Percentiles rank a stretch among this genome's conserved stretches.
Evolutionary conservation across 306 rosid species (phyloP).

Genomic region (Prunus campanulata): DNA sequence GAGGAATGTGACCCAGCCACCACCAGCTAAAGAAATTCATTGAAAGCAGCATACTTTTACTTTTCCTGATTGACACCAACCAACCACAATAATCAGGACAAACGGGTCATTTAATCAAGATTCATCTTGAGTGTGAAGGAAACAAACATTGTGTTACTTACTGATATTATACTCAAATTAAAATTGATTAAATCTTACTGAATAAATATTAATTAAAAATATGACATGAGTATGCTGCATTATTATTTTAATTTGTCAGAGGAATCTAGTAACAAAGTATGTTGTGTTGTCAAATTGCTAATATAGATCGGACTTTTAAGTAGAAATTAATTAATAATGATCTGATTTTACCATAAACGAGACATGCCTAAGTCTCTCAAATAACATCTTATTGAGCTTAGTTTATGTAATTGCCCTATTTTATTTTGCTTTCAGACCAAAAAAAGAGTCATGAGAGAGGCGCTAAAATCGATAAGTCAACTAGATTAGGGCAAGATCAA

Average conservation of each 20-base stretch:
- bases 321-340: neutral
- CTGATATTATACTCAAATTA: too few species aligned
- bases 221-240: neutral
- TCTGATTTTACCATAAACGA: too few species aligned
- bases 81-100: neutral
- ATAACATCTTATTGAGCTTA: too few species aligned
- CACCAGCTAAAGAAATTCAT: slow-evolving; percentile 5
- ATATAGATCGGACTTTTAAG: neutral
- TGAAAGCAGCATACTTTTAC: slow-evolving; percentile 13
- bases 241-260: neutral
- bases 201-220: neutral
- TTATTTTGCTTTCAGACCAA: too few species aligned
- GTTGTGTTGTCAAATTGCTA: neutral
- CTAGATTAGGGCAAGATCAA: neutral
- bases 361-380: too few species aligned
- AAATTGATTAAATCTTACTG: neutral
- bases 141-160: too few species aligned
- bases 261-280: neutral
- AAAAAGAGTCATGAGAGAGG: neutral
- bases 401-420: too few species aligned
- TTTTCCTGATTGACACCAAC: neutral
- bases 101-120: slow-evolving; percentile 10
- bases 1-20: slow-evolving; percentile 33
- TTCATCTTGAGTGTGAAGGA: neutral
- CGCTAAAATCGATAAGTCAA: neutral